A percentile compares a stretch with the other conserved stretches of the same genome.
phyloP scores from a whole-genome alignment of 2,329 filamentous ascomycete genomes.

The Teratosphaeria destructans region DNA sequence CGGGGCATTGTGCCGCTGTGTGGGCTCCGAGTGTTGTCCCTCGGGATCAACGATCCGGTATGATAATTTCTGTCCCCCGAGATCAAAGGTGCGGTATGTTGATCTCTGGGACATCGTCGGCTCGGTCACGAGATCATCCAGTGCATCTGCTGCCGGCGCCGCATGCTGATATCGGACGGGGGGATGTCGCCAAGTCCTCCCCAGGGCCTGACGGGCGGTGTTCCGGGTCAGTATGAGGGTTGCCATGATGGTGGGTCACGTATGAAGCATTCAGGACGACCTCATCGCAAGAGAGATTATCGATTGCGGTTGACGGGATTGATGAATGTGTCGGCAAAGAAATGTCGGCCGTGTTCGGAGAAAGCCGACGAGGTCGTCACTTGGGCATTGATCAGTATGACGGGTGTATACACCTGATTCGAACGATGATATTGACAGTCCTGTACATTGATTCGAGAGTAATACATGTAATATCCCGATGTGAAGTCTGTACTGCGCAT shows the following conservation, averaged over 20 bases:
- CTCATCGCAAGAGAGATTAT: neutral
- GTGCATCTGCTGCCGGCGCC: neutral
- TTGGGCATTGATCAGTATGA: no score
- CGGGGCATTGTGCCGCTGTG: neutral
- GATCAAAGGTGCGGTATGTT: neutral
- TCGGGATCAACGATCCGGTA: neutral
- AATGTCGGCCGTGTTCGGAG: neutral
- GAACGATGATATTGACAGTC: no score
- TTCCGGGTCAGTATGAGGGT: neutral
- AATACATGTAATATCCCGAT: no score
- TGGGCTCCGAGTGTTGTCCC: neutral
- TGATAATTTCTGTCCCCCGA: neutral
- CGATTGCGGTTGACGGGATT: neutral
- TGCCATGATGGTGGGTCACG: neutral
- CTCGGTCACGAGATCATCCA: neutral
- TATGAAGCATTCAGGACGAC: neutral
- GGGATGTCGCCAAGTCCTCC: neutral
- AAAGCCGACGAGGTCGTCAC: neutral
- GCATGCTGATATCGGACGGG: neutral
- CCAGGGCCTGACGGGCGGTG: neutral
- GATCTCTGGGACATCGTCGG: neutral
- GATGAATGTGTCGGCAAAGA: neutral
- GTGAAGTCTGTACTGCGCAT: no score
- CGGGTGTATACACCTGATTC: no score
- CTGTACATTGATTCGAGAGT: no score